These are phyloP conservation scores for Yamadazyma aaseri DNA, from an alignment of 1,139 yeast genomes.

Conservation along the genomic window DNA sequence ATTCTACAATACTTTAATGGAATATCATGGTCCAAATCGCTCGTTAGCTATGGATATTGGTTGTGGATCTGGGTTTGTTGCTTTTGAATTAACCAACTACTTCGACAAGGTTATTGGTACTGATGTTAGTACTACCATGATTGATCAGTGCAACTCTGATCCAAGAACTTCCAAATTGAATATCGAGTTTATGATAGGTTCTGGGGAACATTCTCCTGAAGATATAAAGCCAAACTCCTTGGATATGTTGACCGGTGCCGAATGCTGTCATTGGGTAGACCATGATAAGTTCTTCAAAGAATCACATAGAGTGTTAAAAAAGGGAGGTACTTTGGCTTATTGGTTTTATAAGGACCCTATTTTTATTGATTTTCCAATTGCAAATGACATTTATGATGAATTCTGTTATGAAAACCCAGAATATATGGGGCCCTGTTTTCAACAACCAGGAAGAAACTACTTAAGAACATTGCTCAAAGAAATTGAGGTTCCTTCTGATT, in stretches of 20 bases:
- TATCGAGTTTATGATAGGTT: slow-evolving; percentile 8
- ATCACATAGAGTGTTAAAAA: slow-evolving; percentile 48
- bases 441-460: slow-evolving; percentile 65
- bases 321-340: slow-evolving; percentile 65
- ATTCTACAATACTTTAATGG: slow-evolving; percentile 30
- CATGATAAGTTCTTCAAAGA: slow-evolving; percentile 52
- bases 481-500: slow-evolving; percentile 36
- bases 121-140: slow-evolving; percentile 68
- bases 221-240: slow-evolving; percentile 31
- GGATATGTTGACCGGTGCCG: slow-evolving; percentile 72
- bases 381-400: slow-evolving; percentile 37
- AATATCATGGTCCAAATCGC: slow-evolving; percentile 24
- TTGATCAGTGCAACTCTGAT: slow-evolving; percentile 40
- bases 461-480: slow-evolving; percentile 47
- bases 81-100: slow-evolving; percentile 49
- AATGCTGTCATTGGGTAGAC: slow-evolving; percentile 79
- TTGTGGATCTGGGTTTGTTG: slow-evolving; percentile 82
- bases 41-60: slow-evolving; percentile 65
- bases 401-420: slow-evolving; percentile 25
- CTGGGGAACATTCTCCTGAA: slow-evolving; percentile 9
- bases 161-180: slow-evolving; percentile 3
- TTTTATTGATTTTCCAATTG: slow-evolving; percentile 40
- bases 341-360: slow-evolving; percentile 81
- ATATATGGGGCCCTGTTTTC: slow-evolving; percentile 69
- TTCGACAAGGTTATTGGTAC: slow-evolving; percentile 58